Evolutionary conservation across 192 early-diverging fungal species (phyloP), one percentile per base, ranked within the genome.

Genomic region (Dimargaris cristalligena): DNA sequence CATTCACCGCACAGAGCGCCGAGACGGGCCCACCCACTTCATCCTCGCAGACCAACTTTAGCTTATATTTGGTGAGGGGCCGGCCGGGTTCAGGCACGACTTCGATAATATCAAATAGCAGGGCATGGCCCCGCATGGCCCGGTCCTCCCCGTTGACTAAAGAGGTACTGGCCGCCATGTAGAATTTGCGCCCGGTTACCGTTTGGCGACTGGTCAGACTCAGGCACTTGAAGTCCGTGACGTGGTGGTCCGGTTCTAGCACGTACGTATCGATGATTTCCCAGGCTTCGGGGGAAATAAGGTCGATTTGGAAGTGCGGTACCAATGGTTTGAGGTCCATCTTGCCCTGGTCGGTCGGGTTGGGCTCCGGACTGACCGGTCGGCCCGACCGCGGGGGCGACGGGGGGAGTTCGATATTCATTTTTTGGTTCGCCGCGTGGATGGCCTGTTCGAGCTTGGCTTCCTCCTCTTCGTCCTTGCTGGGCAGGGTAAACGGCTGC

Each of bases 61-160:
- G 82, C 60, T 85, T 84, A 65, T 92, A 90, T 64, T 88, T 92
- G 0, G 92, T 94, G 68, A 91, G 89, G 30, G 96, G 94, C 52
- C 87, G 87, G 45, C 88, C 87, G 0, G 85, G 82, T 65, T 95
- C 91, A 4, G 96, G 96, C 32, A 99, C 92, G 34, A 99, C 91
- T 69, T 94, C 90, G 71, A 94, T 88, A 38, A 97, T 79, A 46
- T 99, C 96, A 63, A 87, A 96, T 28, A 99, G 71, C 48, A 90
- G 84, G 48, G 97, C 78, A 77, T 88, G 74, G 60, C 96, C 96
- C 44, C 89, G 77, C 67, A 84, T 82, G 0, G 89, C 70, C 28
- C 91, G 79, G 66, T 99, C 96, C 71, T 99, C 96, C 34, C 91
- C 89, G 45, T 87, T 74, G 34, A 90, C 74, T 63, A 80, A 83